These are phyloP conservation scores for Trapa bicornis DNA, from an alignment of 345 rosid species.

Conservation along the genomic window DNA sequence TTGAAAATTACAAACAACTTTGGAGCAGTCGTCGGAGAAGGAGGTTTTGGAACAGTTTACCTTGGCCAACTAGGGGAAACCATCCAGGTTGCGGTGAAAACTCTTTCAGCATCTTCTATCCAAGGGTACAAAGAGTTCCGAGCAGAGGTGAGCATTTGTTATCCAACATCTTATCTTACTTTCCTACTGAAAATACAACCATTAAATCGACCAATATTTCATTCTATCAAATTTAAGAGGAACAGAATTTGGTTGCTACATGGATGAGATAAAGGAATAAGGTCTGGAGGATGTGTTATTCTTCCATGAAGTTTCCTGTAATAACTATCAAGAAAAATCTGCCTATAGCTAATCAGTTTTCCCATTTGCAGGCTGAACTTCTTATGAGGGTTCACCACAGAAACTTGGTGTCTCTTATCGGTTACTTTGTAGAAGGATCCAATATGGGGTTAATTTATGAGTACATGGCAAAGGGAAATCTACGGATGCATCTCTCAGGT, in stretches of 20 bases:
- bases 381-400: constrained; percentile 4
- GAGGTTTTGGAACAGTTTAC: constrained; percentile 3
- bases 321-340: too few relatives aligned
- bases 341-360: neutral
- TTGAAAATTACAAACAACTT: constrained; percentile 1
- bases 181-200: too few relatives aligned
- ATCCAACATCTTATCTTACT: neutral
- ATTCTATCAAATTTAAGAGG: neutral
- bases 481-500: constrained; percentile 3
- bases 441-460: neutral
- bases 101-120: neutral
- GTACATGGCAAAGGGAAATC: constrained; percentile 3
- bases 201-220: too few relatives aligned
- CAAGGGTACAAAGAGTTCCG: constrained; percentile 3
- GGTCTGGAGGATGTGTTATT: too few relatives aligned
- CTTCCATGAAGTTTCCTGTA: too few relatives aligned
- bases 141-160: neutral
- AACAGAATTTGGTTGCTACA: too few relatives aligned
- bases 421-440: neutral
- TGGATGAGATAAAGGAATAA: too few relatives aligned
- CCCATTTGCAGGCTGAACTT: neutral
- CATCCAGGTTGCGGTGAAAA: constrained; percentile 1
- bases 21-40: neutral
- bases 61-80: neutral
- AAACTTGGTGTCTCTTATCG: neutral